phyloP scores from a whole-genome alignment of 805 yeast genomes.

The Sugiyamaella americana region DNA sequence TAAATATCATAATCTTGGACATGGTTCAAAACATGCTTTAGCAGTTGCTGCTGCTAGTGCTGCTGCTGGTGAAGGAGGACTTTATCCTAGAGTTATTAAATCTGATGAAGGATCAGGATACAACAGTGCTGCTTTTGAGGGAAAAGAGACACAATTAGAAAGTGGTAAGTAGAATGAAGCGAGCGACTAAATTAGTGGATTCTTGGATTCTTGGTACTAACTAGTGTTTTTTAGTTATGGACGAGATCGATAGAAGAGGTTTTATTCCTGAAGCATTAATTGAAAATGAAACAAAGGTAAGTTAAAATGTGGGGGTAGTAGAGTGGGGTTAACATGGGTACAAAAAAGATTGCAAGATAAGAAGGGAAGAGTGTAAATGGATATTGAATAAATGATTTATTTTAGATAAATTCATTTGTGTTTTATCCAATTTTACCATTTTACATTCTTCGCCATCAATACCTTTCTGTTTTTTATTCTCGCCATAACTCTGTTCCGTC shows the following conservation, averaged over 20 bases:
- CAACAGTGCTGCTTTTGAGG: conserved; percentile 67
- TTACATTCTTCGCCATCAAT: too few species aligned
- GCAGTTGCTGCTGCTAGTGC: too few species aligned
- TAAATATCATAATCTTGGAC: background rate
- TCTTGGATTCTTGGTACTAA: background rate
- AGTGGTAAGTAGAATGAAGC: conserved; percentile 24
- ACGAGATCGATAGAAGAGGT: conserved; percentile 72
- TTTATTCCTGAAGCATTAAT: conserved; percentile 84
- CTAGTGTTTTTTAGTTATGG: conserved; percentile 52
- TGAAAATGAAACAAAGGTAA: conserved; percentile 65
- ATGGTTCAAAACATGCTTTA: background rate
- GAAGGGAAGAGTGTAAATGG: too few species aligned
- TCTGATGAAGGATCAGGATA: conserved; percentile 46
- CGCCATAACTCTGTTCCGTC: too few species aligned
- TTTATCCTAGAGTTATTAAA: conserved; percentile 18
- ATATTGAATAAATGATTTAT: too few species aligned
- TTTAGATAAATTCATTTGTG: too few species aligned
- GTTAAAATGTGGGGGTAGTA: too few species aligned
- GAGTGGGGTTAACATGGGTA: too few species aligned
- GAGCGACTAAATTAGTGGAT: background rate
- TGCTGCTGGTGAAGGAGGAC: background rate
- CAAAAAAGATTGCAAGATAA: too few species aligned
- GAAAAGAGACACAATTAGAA: conserved; percentile 74
- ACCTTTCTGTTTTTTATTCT: too few species aligned
- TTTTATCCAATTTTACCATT: too few species aligned